A percentile compares a stretch with the other conserved stretches of the same genome.
These are phyloP conservation scores for Aspergillus aculeatinus DNA, from an alignment of 2,329 filamentous ascomycete genomes.

Conservation along the genomic window DNA sequence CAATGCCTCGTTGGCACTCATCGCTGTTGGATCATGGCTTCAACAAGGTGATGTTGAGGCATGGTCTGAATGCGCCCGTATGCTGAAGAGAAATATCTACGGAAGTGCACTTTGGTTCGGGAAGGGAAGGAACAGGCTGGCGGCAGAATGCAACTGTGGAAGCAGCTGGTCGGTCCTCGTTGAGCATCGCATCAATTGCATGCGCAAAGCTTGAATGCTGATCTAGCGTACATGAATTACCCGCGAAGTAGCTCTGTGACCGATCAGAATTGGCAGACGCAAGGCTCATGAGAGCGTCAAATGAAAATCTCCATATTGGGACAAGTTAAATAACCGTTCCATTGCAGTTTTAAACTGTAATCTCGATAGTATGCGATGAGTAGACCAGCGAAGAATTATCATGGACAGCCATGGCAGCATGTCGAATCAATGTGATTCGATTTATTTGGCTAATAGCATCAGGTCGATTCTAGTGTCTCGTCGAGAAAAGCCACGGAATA, in stretches of 20 bases:
- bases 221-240: not conserved
- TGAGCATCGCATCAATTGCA: not conserved
- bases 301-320: not conserved
- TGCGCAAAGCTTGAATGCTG: not conserved
- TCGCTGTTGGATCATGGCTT: not conserved
- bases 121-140: not conserved
- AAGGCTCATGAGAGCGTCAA: not conserved
- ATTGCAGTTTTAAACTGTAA: not conserved
- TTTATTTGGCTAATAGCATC: no score
- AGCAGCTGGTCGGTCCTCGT: not conserved
- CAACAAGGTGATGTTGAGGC: not conserved
- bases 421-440: not conserved
- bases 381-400: not conserved
- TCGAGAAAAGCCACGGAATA: not conserved
- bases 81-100: not conserved
- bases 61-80: not conserved
- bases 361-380: not conserved
- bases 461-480: no score
- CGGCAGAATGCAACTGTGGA: not conserved
- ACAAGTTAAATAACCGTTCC: not conserved
- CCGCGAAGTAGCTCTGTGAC: not conserved
- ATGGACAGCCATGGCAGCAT: not conserved
- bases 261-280: not conserved
- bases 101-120: not conserved
- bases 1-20: not conserved